A percentile compares a stretch with the other conserved stretches of the same genome.
Evolutionary conservation across 139 green algal genomes (phyloP).

Genomic region (Micractinium sp.): DNA sequence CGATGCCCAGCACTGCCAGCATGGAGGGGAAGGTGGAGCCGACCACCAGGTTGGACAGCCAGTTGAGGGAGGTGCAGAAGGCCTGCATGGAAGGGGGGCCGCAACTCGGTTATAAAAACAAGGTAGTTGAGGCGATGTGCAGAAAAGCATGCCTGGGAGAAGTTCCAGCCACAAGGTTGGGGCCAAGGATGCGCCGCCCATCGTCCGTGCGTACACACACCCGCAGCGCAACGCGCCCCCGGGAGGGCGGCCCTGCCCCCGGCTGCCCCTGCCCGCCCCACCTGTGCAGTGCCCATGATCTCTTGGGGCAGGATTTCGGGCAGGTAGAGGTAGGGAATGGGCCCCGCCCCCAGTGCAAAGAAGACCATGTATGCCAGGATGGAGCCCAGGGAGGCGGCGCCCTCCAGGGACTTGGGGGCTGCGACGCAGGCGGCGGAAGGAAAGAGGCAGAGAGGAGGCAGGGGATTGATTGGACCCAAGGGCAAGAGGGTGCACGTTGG

Average conservation of each 20-base stretch:
- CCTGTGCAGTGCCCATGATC: constrained; percentile 72
- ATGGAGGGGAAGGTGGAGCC: constrained; percentile 57
- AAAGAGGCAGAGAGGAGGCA: not conserved
- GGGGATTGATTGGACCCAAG: not conserved
- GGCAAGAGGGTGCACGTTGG: too few species aligned
- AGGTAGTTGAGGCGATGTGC: too few species aligned
- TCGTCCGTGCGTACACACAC: too few species aligned
- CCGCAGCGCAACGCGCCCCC: too few species aligned
- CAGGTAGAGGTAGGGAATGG: constrained; percentile 81
- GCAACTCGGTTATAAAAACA: not conserved
- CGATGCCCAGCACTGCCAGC: constrained; percentile 56
- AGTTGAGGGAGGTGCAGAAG: constrained; percentile 63
- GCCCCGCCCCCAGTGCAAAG: constrained; percentile 79
- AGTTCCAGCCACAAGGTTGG: too few species aligned
- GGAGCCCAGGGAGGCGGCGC: constrained; percentile 42
- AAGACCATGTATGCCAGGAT: constrained; percentile 68
- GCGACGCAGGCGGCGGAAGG: not conserved
- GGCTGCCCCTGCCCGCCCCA: not conserved
- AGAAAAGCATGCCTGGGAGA: too few species aligned
- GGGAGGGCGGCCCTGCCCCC: too few species aligned
- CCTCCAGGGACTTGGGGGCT: constrained; percentile 33
- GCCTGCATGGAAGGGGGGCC: constrained; percentile 24
- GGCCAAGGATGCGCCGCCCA: too few species aligned
- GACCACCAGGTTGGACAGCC: constrained; percentile 61
- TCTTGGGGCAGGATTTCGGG: constrained; percentile 72